Percentiles rank a stretch among this genome's conserved stretches.
phyloP scores from a whole-genome alignment of 495 filamentous ascomycete species.

The Penicillium malachiteum region DNA sequence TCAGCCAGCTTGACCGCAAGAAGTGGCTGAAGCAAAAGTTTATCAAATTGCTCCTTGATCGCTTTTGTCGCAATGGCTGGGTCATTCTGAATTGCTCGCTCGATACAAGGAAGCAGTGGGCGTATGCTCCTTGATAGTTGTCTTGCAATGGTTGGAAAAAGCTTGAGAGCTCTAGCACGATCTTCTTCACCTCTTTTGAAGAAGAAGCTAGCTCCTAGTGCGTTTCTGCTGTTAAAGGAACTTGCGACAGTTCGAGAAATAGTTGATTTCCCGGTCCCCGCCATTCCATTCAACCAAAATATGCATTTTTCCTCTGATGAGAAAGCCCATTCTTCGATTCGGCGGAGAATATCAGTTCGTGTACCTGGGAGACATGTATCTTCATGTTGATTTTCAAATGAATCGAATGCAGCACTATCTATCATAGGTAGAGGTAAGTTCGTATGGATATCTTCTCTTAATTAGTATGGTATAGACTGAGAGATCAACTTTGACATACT shows the following conservation, averaged over 20 bases:
- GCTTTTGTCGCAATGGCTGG: conserved; percentile 23
- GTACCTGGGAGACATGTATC: no score
- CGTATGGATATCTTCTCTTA: no score
- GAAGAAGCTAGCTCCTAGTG: conserved; percentile 47
- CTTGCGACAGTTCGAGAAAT: conserved; percentile 33
- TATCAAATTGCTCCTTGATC: conserved; percentile 1
- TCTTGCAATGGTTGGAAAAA: conserved; percentile 47
- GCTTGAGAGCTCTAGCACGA: conserved; percentile 32
- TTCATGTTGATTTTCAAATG: no score
- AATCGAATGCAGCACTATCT: no score
- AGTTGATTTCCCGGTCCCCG: conserved; percentile 27
- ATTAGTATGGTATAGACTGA: no score
- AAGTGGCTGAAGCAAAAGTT: conserved; percentile 47
- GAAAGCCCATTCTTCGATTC: no score
- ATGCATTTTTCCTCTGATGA: no score
- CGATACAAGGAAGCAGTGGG: conserved; percentile 25
- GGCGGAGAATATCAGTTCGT: no score
- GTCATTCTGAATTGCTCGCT: conserved; percentile 36
- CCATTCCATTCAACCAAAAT: no score
- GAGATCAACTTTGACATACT: no score
- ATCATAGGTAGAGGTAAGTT: no score
- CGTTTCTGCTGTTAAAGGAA: conserved; percentile 3
- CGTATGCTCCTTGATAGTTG: conserved; percentile 35
- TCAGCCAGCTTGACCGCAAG: neutral
- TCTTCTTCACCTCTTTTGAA: conserved; percentile 51